These are phyloP conservation scores for Thinopyrum elongatum DNA, from an alignment of 176 grass and related monocot genomes.

Conservation along the genomic window DNA sequence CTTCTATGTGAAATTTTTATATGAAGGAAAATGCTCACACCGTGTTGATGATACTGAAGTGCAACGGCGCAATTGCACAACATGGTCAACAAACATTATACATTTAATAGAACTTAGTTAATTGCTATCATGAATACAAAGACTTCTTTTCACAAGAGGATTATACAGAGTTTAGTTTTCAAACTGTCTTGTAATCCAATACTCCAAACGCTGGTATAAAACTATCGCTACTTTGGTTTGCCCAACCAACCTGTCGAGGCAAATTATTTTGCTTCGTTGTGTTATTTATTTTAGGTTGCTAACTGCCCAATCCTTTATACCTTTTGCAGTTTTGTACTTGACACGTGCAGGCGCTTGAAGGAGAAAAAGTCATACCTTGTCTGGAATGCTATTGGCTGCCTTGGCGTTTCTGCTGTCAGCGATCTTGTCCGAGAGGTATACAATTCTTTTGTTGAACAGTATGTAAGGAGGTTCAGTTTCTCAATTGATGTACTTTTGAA, in stretches of 20 bases:
- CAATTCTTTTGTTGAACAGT: slow-evolving; percentile 11
- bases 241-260: neutral
- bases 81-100: neutral
- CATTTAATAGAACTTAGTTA: neutral
- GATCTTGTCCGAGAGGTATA: slow-evolving; percentile 93
- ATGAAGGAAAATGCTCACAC: neutral
- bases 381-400: slow-evolving; percentile 92
- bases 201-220: neutral
- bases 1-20: neutral
- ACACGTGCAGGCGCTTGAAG: slow-evolving; percentile 77
- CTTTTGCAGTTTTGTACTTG: slow-evolving; percentile 74
- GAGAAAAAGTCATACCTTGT: slow-evolving; percentile 90
- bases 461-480: neutral
- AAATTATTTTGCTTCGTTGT: neutral
- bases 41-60: neutral
- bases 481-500: neutral
- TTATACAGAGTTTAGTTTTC: neutral
- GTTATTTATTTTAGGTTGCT: neutral
- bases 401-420: slow-evolving; percentile 68
- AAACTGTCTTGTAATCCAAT: neutral
- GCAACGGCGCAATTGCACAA: neutral
- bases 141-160: neutral
- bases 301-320: neutral
- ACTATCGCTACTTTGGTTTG: neutral
- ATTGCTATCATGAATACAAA: neutral